phyloP scores from a whole-genome alignment of 257 asterid genomes.

The Solanum pimpinellifolium region DNA sequence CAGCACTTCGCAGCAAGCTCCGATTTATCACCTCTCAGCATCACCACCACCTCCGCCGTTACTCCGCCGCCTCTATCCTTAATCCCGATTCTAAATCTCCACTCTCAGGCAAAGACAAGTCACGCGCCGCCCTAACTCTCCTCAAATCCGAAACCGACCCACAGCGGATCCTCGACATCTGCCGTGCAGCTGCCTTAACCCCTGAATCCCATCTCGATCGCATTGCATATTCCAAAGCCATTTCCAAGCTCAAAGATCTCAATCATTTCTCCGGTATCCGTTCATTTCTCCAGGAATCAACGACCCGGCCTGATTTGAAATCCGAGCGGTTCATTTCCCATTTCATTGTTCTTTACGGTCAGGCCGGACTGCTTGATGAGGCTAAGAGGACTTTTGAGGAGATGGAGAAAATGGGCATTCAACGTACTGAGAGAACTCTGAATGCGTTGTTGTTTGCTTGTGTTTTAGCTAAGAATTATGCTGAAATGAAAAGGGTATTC shows the following conservation, averaged over 20 bases:
- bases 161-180: slow-evolving; percentile 59
- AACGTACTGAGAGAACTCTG: slow-evolving; percentile 38
- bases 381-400: slow-evolving; percentile 56
- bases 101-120: slow-evolving; percentile 36
- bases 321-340: slow-evolving; percentile 44
- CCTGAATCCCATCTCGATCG: slow-evolving; percentile 72
- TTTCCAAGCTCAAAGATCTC: slow-evolving; percentile 38
- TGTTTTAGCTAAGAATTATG: slow-evolving; percentile 41
- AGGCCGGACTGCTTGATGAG: slow-evolving; percentile 44
- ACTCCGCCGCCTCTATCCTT: slow-evolving; percentile 31
- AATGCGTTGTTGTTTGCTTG: slow-evolving; percentile 63
- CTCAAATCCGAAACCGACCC: slow-evolving; percentile 71
- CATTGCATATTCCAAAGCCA: slow-evolving; percentile 44
- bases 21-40: slow-evolving; percentile 11
- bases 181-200: slow-evolving; percentile 62
- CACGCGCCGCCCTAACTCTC: slow-evolving; percentile 58
- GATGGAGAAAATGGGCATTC: slow-evolving; percentile 42
- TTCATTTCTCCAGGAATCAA: slow-evolving; percentile 38
- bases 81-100: slow-evolving; percentile 32
- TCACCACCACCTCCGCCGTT: slow-evolving; percentile 17
- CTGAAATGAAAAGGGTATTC: slow-evolving; percentile 52
- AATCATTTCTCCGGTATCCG: slow-evolving; percentile 43
- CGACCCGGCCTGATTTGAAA: slow-evolving; percentile 20
- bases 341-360: slow-evolving; percentile 60
- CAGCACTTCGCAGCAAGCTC: slow-evolving; percentile 51